Base-by-base conservation (phyloP, 441 rosid genomes). In the Jatropha multifida region DNA sequence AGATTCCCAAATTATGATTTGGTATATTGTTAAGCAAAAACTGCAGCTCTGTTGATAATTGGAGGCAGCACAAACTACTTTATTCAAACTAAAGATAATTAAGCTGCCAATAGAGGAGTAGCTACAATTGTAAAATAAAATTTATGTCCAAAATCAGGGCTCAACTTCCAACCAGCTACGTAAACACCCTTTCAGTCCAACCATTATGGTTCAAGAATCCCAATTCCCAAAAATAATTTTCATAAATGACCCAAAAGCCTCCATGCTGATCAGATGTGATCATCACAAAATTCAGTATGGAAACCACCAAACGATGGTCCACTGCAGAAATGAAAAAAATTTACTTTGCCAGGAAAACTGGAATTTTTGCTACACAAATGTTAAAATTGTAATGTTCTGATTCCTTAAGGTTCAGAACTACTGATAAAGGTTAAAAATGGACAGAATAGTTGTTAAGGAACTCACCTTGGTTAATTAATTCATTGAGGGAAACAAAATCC, bases 401-500 rank as follows among this genome's bases (percentile, higher is more conserved):
- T 9, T 26, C 46, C 44, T 70, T 26, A 15, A 40, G 26, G 66
- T 74, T 48, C 7, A 56, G 18, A 72, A 59, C 26, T 38, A 20
- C 42, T 13, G 55, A 7, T 44, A 23, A 59, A 38, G 11, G 27
- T 9, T 10, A 14, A n/a, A 51, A 40, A 51, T 37, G 15, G 23
- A 55, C 44, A 65, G 3, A 23, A 11, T 26, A 40, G 14, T 18
- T 73, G 23, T 75, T 38, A 77, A 18, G 61, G 27, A 12, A 68
- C 59, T 38, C 59, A 92, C 99, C 98, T 87, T 88, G 91, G 79
- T 75, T 81, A 72, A 88, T 79, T 72, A 83, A 87, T 70, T 83
- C 84, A 81, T 79, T 81, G 42, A 92, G 92, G 73, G 89, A 68
- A 72, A 91, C 81, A 0, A 85, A 92, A 88, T 96, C 99, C 38